Evolutionary conservation across 129 eudicot genomes (phyloP), one percentile per base, ranked within the genome.

Genomic region (Dittrichia graveolens): DNA sequence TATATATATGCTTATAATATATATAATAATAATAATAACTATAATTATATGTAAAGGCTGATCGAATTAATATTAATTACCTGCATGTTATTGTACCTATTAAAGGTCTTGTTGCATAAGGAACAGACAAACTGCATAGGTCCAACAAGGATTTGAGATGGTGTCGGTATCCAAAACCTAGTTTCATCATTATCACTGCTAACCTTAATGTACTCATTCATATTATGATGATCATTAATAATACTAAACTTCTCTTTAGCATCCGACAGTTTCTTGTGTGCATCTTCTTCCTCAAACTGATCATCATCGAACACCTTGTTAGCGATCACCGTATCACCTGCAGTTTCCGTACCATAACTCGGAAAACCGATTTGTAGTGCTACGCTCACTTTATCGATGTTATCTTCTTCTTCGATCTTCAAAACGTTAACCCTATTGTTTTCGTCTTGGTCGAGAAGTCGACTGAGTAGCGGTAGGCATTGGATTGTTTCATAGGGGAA

Each of bases 71-170:
- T n/a, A n/a, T n/a, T n/a, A n/a, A n/a, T n/a, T n/a, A 93, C 98
- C 96, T 94, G 98, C 98, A 94, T 94, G 86, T 94, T 94, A 56
- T 94, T 94, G 95, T 94, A 94, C 81, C 98, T 86, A 83, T 86
- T 94, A 81, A 94, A 94, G 79, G 95, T 85, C 83, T 90, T 94
- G 89, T 67, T 87, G 84, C 98, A 94, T 69, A 94, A 85, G 3
- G 90, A 76, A 70, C 98, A 94, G 68, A 89, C 81, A 88, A 85
- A 94, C 55, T 90, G 96, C 98, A 94, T 94, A 9, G 97, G 96
- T 2, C 98, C 98, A 69, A 90, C 90, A 67, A 94, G 95, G 48
- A 94, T 94, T 82, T 94, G 98, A 14, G 97, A 83, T 63, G 88
- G 91, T 59, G 96, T 94, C 39, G 98, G 98, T 46, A 94, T 94